Base-by-base conservation (phyloP, 768 basidiomycete species). In the Psilocybe tampanensis region DNA sequence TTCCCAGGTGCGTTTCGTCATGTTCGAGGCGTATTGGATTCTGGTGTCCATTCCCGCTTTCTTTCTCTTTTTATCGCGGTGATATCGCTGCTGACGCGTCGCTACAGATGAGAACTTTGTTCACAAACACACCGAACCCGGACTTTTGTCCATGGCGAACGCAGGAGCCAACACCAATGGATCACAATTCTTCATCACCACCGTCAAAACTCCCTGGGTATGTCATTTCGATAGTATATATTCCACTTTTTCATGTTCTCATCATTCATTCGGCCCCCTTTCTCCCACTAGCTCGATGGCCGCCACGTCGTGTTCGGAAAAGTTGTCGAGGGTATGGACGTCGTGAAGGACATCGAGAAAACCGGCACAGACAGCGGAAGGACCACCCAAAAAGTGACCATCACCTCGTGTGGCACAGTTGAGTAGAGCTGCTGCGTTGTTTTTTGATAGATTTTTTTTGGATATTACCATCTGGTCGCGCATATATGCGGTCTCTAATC, bases 121-220 rank as follows among this genome's bases (percentile, higher is more conserved):
- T 56, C 67, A 85, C 56, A 87, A 84, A 70, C 94, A 96, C 77
- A 78, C 68, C 61, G 84, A 84, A 60, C 80, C 77, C 17, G 83
- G 83, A 43, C 69, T 88, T 24, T 80, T 90, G 41, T 89, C 86
- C 26, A 89, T 89, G 86, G 95, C 95, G 36, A 97, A 92, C 64
- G 91, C 93, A 33, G 93, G 94, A 48, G 76, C 77, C 1, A 83
- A 89, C 73, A 91, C 90, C 36, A 92, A 91, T 56, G 90, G 92
- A 33, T 92, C 90, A 13, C 91, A 91, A 70, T 92, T 90, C 76
- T 92, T 91, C 72, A 82, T 92, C 67, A 92, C 90, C 23, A 90
- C 90, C 19, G 82, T 82, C 19, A 66, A 78, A 21, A 88, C 89
- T n/a, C 74, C 81, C 19, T 92, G 90, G 84, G 76, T 79, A 61